A percentile compares a stretch with the other conserved stretches of the same genome.
Conservation (phyloP, 2,329 filamentous ascomycete species). For the Hortaea sp. region DNA sequence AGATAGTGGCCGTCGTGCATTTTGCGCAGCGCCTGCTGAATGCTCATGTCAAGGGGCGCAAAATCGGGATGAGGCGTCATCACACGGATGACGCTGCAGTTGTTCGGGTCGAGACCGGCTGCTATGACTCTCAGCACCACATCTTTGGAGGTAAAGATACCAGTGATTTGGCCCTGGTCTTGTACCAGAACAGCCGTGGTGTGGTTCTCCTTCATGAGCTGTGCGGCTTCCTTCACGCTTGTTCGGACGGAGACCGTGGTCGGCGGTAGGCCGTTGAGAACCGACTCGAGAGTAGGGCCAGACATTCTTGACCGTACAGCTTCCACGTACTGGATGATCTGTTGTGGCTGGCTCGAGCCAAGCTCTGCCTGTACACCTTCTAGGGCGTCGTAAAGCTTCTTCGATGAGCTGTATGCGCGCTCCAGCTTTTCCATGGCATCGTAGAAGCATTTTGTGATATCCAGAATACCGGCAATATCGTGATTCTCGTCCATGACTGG, state of each 20-base stretch:
- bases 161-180: conserved; percentile 93
- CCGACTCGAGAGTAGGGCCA: conserved; percentile 87
- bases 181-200: conserved; percentile 94
- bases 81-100: conserved; percentile 93
- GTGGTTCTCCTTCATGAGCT: conserved; percentile 97
- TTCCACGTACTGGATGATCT: conserved; percentile 98
- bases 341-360: conserved; percentile 89
- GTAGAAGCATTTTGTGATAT: conserved; percentile 99
- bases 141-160: conserved; percentile 99
- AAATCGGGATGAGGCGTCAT: conserved; percentile 99
- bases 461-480: conserved; percentile 93
- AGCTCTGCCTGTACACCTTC: conserved; percentile 97
- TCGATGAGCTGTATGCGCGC: conserved; percentile 93
- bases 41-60: conserved; percentile 97
- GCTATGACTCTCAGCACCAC: conserved; percentile 96
- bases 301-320: conserved; percentile 95
- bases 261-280: conserved; percentile 82
- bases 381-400: conserved; percentile 92
- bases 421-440: conserved; percentile 99
- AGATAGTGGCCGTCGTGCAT: conserved; percentile 99
- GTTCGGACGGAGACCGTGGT: conserved; percentile 93
- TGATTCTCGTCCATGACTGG: conserved; percentile 99
- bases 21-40: conserved; percentile 93
- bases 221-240: conserved; percentile 89
- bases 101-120: conserved; percentile 83